Percentiles rank a stretch among this genome's conserved stretches.
Evolutionary conservation across 1,139 yeast genomes (phyloP).

Genomic region (Suhomyces bolitotheri): DNA sequence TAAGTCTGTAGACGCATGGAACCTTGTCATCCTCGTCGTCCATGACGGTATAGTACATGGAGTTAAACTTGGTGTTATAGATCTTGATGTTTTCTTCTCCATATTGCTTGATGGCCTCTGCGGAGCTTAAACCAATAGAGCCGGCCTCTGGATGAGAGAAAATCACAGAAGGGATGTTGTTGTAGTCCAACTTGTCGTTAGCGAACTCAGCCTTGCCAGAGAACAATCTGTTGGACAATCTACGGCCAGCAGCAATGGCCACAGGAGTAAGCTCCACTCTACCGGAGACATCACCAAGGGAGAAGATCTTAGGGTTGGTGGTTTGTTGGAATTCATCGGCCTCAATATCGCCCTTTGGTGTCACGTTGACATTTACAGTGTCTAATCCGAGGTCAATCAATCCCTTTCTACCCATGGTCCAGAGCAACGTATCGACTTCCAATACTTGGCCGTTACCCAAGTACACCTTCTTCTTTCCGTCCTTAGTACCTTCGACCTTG

Average conservation of each 20-base stretch:
- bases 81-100: conserved; percentile 81
- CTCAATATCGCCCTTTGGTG: conserved; percentile 57
- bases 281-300: conserved; percentile 93
- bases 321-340: conserved; percentile 91
- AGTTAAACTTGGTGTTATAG: conserved; percentile 78
- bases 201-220: conserved; percentile 70
- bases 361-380: conserved; percentile 65
- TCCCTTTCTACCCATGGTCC: conserved; percentile 94
- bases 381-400: conserved; percentile 74
- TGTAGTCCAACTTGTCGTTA: conserved; percentile 74
- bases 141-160: conserved; percentile 99
- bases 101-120: conserved; percentile 70
- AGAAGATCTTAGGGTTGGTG: conserved; percentile 65
- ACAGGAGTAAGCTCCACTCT: conserved; percentile 94
- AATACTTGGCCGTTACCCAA: conserved; percentile 55
- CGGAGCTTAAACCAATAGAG: conserved; percentile 81
- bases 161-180: conserved; percentile 84
- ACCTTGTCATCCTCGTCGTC: conserved; percentile 65
- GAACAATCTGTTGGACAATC: conserved; percentile 83
- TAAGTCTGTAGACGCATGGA: conserved; percentile 83
- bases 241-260: conserved; percentile 98
- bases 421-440: conserved; percentile 77
- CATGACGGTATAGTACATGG: conserved; percentile 92
- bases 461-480: conserved; percentile 63
- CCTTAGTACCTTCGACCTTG: conserved; percentile 58